These are phyloP conservation scores for Fagopyrum tataricum DNA, from an alignment of 148 eudicot genomes.

Conservation along the genomic window DNA sequence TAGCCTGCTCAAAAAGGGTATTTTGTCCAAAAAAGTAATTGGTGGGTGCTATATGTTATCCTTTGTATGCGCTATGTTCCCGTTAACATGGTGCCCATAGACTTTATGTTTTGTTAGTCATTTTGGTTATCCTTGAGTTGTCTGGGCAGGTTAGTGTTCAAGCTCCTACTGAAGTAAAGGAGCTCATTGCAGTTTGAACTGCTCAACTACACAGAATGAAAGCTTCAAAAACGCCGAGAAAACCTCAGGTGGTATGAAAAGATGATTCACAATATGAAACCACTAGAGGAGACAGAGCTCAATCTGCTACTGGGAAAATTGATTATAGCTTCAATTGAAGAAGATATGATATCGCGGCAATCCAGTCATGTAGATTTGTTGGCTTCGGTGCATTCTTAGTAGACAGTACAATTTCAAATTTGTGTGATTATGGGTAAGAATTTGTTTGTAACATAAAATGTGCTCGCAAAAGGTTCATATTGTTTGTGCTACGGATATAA, in stretches of 20 bases:
- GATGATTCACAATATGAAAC: not conserved
- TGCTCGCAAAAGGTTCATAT: not conserved
- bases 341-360: too few species aligned
- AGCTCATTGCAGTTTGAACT: slow-evolving; percentile 6
- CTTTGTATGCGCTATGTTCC: not conserved
- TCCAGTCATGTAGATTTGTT: not conserved
- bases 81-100: not conserved
- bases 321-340: too few species aligned
- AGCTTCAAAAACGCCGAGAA: not conserved
- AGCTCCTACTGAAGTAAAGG: not conserved
- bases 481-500: too few species aligned
- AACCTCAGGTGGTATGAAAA: not conserved
- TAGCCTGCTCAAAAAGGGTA: too few species aligned
- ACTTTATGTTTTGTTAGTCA: not conserved
- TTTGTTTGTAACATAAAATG: not conserved
- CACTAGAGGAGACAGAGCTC: not conserved
- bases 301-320: not conserved
- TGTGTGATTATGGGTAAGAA: not conserved
- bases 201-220: slow-evolving; percentile 2
- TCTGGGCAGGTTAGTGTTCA: not conserved
- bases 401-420: not conserved
- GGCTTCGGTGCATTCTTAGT: not conserved
- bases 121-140: not conserved
- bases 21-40: not conserved
- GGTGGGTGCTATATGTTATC: not conserved